Evolutionary conservation across 2,329 filamentous ascomycete species (phyloP), one percentile per base, ranked within the genome.

Genomic region (Calonectria hawksworthii): DNA sequence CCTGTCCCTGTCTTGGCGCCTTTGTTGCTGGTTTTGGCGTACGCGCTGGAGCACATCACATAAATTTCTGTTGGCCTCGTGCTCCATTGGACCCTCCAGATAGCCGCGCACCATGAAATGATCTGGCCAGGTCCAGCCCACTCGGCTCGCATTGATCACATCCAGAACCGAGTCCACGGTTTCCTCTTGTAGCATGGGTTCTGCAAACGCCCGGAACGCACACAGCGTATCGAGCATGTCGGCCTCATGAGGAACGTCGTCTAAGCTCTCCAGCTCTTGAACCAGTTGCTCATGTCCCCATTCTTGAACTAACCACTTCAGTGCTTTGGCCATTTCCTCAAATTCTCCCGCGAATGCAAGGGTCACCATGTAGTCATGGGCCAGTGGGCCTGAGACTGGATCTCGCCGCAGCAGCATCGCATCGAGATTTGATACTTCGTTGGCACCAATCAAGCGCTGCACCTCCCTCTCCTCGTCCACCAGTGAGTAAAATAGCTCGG

Each of bases 281-380:
- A 84, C 78, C 41, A 84, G 72, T 13, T 82, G 80, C 32, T 80
- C 70, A 28, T 82, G 82, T 8, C 82, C 80, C 84, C 88, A 88
- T 76, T 92, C 84, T 30, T 83, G 77, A 0, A 90, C 83, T 77
- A 93, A 89, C 92, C 93, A 96, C 36, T 85, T 83, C 18, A 93
- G 83, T 7, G 93, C 83, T 5, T 85, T 85, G 7, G 89, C 87
- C 81, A 95, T 91, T 65, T 89, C 91, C 2, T 89, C 84, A 64
- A 87, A 87, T 76, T 95, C 91, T 44, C 89, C 89, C n/a, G 92
- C 83, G 68, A 90, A 88, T 1, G 90, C 93, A 28, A 95, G 85
- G 1, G 91, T 88, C 61, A 92, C 88, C 82, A 95, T 88, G 80
- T 94, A 94, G 2, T 87, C 85, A 78, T 94, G 91, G 1, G 80